A percentile compares a stretch with the other conserved stretches of the same genome.
phyloP scores from a whole-genome alignment of 208 protist species.

The Acanthamoeba sp. region DNA sequence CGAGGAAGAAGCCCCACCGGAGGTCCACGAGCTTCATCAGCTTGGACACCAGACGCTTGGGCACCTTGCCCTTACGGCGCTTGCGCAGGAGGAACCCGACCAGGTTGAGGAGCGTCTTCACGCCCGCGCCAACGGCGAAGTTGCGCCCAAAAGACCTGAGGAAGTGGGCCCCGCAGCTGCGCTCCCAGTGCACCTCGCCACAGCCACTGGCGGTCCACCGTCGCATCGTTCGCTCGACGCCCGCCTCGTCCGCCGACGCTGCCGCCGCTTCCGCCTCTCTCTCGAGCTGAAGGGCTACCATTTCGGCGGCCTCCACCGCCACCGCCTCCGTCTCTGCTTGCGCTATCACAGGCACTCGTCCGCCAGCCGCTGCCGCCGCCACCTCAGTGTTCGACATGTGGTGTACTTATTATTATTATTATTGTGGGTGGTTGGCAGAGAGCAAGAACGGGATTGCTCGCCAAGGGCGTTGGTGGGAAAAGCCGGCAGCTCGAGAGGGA shows the following conservation, averaged over 20 bases:
- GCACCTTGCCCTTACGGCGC: constrained; percentile 52
- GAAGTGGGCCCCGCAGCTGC: constrained; percentile 34
- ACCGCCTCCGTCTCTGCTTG: not conserved
- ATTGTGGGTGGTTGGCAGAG: too few species aligned
- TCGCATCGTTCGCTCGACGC: not conserved
- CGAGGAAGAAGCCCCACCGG: constrained; percentile 69
- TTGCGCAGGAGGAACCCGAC: constrained; percentile 47
- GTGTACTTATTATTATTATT: too few species aligned
- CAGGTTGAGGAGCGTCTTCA: constrained; percentile 67
- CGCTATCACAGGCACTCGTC: not conserved
- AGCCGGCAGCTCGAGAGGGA: not conserved
- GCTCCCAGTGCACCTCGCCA: constrained; percentile 59
- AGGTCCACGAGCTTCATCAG: constrained; percentile 29
- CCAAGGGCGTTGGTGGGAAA: not conserved
- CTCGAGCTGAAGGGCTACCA: not conserved
- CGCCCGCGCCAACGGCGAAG: constrained; percentile 34
- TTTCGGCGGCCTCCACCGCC: not conserved
- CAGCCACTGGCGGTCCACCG: constrained; percentile 41
- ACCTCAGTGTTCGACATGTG: not conserved
- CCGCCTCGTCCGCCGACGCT: not conserved
- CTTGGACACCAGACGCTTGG: constrained; percentile 25
- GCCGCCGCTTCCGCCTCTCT: not conserved
- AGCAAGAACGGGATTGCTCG: not conserved
- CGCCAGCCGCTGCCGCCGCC: not conserved
- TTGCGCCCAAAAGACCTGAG: not conserved